Percentiles rank a stretch among this genome's conserved stretches.
phyloP scores from a whole-genome alignment of 1,284 basidiomycete genomes.

The Salmacisia buchloeana region DNA sequence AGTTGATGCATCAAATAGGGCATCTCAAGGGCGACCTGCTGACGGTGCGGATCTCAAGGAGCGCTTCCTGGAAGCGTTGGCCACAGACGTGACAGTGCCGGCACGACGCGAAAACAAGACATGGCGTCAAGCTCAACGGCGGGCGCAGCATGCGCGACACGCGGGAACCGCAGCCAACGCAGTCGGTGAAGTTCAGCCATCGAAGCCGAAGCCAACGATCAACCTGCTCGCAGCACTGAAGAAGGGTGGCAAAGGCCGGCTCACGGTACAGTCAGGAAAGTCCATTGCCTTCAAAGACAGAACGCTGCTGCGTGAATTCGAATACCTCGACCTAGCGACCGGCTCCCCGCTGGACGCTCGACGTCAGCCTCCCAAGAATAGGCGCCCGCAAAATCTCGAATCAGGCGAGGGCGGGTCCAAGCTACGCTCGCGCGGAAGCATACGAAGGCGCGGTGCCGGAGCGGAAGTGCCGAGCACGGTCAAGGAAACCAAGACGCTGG shows the following conservation, averaged over 20 bases:
- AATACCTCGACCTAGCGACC: slow-evolving; percentile 54
- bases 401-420: slow-evolving; percentile 41
- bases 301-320: slow-evolving; percentile 51
- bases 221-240: slow-evolving; percentile 52
- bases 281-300: slow-evolving; percentile 55
- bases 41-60: slow-evolving; percentile 51
- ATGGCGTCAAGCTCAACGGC: slow-evolving; percentile 41
- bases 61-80: slow-evolving; percentile 56
- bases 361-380: slow-evolving; percentile 50
- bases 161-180: background rate
- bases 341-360: slow-evolving; percentile 53
- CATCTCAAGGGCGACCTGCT: slow-evolving; percentile 5
- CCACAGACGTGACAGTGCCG: slow-evolving; percentile 43
- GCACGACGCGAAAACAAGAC: slow-evolving; percentile 40
- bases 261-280: slow-evolving; percentile 53
- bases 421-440: background rate
- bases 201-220: slow-evolving; percentile 22
- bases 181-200: background rate
- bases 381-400: slow-evolving; percentile 51
- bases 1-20: background rate
- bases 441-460: background rate
- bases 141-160: slow-evolving; percentile 7
- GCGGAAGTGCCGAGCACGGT: background rate
- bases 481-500: slow-evolving; percentile 11
- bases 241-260: slow-evolving; percentile 54